These are phyloP conservation scores for Lichtheimia ramosa DNA, from an alignment of 371 early-diverging fungal species.

Conservation along the genomic window DNA sequence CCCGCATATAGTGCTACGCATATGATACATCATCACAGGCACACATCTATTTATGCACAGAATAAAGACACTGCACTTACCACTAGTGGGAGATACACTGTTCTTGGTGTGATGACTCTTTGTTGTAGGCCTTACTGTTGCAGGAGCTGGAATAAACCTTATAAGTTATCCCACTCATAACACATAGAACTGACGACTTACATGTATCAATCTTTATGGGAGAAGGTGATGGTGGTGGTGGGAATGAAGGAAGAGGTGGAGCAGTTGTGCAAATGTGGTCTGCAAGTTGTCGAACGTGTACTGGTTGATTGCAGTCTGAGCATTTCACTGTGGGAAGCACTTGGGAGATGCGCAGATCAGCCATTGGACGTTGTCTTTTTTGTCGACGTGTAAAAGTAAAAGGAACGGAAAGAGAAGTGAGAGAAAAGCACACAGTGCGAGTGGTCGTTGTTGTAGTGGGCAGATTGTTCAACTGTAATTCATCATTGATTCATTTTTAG, in stretches of 20 bases:
- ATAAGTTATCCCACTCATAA: no score
- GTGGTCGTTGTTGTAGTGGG: no score
- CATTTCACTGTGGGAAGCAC: conserved; percentile 16
- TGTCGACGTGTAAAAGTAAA: neutral
- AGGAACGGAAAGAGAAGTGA: neutral
- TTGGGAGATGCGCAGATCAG: conserved; percentile 12
- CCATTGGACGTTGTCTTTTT: neutral
- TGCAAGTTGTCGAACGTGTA: conserved; percentile 13
- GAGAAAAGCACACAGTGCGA: neutral
- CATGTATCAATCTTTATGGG: no score
- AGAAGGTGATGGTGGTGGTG: neutral
- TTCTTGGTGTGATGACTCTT: conserved; percentile 7
- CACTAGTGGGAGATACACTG: conserved; percentile 9
- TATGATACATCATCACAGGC: neutral
- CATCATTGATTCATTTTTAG: neutral
- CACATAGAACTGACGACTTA: no score
- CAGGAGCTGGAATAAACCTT: neutral
- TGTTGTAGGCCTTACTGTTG: neutral
- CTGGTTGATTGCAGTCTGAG: conserved; percentile 7
- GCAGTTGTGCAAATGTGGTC: conserved; percentile 10
- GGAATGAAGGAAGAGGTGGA: conserved; percentile 5
- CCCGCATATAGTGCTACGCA: no score
- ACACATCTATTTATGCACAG: neutral
- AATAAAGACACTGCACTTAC: conserved; percentile 5
- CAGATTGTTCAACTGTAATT: neutral